Conservation (phyloP, 805 yeast genomes). For the Metschnikowia orientalis region DNA sequence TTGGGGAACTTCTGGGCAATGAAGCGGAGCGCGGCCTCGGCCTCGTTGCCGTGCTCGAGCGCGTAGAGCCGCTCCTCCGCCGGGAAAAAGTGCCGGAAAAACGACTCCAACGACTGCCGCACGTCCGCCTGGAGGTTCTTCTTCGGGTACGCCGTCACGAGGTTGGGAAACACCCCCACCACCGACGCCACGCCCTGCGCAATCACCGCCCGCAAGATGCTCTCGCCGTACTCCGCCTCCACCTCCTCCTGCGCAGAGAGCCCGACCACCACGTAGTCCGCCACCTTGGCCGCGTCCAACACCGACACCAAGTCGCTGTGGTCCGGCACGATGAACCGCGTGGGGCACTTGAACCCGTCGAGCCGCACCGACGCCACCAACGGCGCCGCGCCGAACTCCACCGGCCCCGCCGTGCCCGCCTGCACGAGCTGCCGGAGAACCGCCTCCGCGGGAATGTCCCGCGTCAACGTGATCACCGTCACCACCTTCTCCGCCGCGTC, state of each 20-base stretch:
- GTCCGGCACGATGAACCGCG: slow-evolving; percentile 73
- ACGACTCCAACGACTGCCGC: slow-evolving; percentile 41
- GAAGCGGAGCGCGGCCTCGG: slow-evolving; percentile 65
- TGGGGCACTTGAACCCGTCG: slow-evolving; percentile 65
- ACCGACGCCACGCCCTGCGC: slow-evolving; percentile 88
- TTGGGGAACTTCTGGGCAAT: slow-evolving; percentile 85
- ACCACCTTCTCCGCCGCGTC: slow-evolving; percentile 81
- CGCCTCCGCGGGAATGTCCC: slow-evolving; percentile 56
- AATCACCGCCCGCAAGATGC: slow-evolving; percentile 79
- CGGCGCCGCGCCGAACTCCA: slow-evolving; percentile 32
- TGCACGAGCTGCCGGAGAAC: slow-evolving; percentile 52
- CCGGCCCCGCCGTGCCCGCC: slow-evolving; percentile 24
- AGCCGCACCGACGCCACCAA: slow-evolving; percentile 51
- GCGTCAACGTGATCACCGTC: slow-evolving; percentile 73
- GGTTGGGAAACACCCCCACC: slow-evolving; percentile 72
- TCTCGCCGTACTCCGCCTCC: slow-evolving; percentile 76
- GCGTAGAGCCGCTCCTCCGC: slow-evolving; percentile 72
- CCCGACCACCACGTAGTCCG: slow-evolving; percentile 89
- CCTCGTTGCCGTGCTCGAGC: slow-evolving; percentile 63
- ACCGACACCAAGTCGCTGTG: slow-evolving; percentile 60
- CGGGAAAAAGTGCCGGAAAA: slow-evolving; percentile 47
- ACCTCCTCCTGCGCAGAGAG: slow-evolving; percentile 84
- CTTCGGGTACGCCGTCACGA: slow-evolving; percentile 63
- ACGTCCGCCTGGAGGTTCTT: slow-evolving; percentile 70
- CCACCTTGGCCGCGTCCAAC: slow-evolving; percentile 80